Percentiles rank a stretch among this genome's conserved stretches.
Evolutionary conservation across 2,329 filamentous ascomycete genomes (phyloP).

Genomic region (Ambrosiella xylebori): DNA sequence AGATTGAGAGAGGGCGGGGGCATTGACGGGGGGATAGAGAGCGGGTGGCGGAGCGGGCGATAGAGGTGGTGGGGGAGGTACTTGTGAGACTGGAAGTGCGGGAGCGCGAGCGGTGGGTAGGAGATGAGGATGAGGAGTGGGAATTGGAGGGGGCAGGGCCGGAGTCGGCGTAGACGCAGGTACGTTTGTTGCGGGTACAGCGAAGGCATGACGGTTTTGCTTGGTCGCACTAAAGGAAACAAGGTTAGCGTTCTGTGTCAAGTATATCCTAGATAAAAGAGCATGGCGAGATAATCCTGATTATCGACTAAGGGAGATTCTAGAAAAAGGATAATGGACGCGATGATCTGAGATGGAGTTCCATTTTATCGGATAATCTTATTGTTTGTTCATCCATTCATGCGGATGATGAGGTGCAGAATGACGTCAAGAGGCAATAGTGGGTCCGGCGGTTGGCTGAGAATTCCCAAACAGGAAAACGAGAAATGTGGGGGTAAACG

Average conservation of each 20-base stretch:
- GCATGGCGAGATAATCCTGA: too few species aligned
- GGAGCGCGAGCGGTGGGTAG: neutral
- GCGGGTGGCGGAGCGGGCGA: neutral
- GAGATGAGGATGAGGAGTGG: neutral
- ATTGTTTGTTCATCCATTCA: neutral
- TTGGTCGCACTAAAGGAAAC: slow-evolving; percentile 15
- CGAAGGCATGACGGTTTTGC: slow-evolving; percentile 15
- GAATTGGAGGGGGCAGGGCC: too few species aligned
- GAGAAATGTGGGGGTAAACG: neutral
- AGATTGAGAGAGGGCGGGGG: slow-evolving; percentile 4
- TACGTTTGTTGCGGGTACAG: slow-evolving; percentile 14
- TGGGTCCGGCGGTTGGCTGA: neutral
- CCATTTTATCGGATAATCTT: neutral
- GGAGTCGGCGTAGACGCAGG: slow-evolving; percentile 11
- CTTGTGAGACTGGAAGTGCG: neutral
- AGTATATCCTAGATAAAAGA: neutral
- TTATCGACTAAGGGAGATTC: too few species aligned
- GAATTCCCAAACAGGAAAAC: slow-evolving; percentile 3
- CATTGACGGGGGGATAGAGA: neutral
- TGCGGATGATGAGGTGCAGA: neutral
- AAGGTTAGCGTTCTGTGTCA: neutral
- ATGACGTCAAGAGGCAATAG: slow-evolving; percentile 2
- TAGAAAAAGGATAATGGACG: too few species aligned
- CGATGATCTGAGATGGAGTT: too few species aligned
- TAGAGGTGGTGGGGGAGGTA: neutral